Base-by-base conservation (phyloP, 2,329 filamentous ascomycete genomes). In the Macrophomina tecta region DNA sequence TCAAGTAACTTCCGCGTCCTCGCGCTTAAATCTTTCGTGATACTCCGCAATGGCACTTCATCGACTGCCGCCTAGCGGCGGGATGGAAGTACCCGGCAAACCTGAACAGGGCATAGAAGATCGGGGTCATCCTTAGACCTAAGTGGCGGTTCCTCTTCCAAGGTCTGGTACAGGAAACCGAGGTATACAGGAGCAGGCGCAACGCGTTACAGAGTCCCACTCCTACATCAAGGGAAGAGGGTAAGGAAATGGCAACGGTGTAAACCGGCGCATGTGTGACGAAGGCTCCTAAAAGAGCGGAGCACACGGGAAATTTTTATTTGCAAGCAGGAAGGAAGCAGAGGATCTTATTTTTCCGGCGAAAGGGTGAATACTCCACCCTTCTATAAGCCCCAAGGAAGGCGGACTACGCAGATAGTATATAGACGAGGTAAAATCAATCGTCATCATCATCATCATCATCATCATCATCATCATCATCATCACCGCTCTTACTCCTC, bases 71-170 rank as follows among this genome's bases (percentile, higher is more conserved):
- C 32, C n/a, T 38, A 5, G n/a, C 52, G 6, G 14, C 52, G 32
- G 16, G 32, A 7, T 56, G 36, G 52, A 56, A 38, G n/a, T 56
- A 56, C 52, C 52, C 52, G 40, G 36, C 52, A 42, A 18, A 11
- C 36, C 32, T 42, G 6, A 56, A 38, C n/a, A 56, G 32, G 52
- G 12, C 32, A n/a, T 14, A 38, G 32, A 38, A 23, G 28, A 56
- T 38, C 36, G 18, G 36, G 16, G 18, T 16, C 52, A 38, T 56
- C 18, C 52, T 56, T 12, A 34, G 52, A 11, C 14, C 52, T 18
- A 56, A 56, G 12, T 5, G 52, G 32, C 40, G 52, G 52, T 56
- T 56, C 32, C 52, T 56, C 52, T 56, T 56, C 32, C 52, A 42
- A n/a, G 18, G 36, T 34, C 32, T 56, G 3, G 52, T 56, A 30